phyloP scores from a whole-genome alignment of 805 yeast genomes.

The Hanseniaspora singularis region DNA sequence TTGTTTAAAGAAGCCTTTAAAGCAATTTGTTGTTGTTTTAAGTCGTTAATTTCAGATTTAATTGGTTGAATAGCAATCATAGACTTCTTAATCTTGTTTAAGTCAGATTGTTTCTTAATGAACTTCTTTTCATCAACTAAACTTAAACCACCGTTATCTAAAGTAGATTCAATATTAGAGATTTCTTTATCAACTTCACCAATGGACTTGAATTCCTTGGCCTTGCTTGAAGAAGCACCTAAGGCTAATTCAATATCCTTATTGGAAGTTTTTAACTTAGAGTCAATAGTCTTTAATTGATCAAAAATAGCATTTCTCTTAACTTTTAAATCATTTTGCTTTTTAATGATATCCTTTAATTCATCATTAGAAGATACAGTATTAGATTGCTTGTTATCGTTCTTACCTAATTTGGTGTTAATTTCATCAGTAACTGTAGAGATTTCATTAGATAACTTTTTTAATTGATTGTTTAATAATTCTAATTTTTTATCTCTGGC shows the following conservation, averaged over 20 bases:
- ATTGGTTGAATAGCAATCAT: conserved; percentile 59
- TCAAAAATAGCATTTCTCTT: conserved; percentile 40
- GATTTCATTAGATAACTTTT: conserved; percentile 46
- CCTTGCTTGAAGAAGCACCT: conserved; percentile 30
- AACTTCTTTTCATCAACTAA: conserved; percentile 82
- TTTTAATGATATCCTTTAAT: conserved; percentile 36
- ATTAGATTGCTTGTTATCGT: conserved; percentile 39
- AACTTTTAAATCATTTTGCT: conserved; percentile 37
- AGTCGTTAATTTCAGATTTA: conserved; percentile 69
- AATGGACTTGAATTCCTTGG: conserved; percentile 52
- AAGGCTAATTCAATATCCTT: conserved; percentile 50
- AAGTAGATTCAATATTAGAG: conserved; percentile 52
- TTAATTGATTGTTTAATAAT: conserved; percentile 47
- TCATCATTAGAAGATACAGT: conserved; percentile 44
- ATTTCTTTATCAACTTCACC: conserved; percentile 62
- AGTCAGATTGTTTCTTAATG: conserved; percentile 71
- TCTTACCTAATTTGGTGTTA: conserved; percentile 33
- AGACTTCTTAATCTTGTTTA: conserved; percentile 72
- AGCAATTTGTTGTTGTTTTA: conserved; percentile 61
- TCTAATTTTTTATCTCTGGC: conserved; percentile 49
- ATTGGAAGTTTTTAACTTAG: conserved; percentile 59
- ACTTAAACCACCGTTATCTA: conserved; percentile 67
- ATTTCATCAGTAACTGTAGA: conserved; percentile 44
- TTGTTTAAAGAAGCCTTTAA: conserved; percentile 53
- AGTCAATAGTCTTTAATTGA: conserved; percentile 61